Percentiles rank a stretch among this genome's conserved stretches.
These are phyloP conservation scores for Eucalyptus sp. DNA, from an alignment of 345 rosid genomes.

Conservation along the genomic window DNA sequence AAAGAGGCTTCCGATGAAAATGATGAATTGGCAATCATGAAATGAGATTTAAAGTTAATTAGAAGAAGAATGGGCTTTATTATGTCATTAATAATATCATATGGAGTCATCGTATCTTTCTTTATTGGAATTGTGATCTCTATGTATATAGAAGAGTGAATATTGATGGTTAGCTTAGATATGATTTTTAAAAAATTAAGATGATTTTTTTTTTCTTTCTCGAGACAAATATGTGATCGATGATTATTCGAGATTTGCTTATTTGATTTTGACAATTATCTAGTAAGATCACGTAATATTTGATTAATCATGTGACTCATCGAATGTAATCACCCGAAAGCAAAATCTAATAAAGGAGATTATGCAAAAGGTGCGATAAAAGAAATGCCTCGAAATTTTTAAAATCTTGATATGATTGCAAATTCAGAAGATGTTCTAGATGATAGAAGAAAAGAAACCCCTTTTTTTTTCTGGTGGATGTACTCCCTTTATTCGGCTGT, in stretches of 20 bases:
- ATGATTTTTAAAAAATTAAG: too few species aligned
- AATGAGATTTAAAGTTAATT: neutral
- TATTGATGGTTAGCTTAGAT: neutral
- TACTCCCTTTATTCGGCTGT: too few species aligned
- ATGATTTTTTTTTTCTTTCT: neutral
- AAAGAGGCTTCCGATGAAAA: too few species aligned
- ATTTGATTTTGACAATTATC: too few species aligned
- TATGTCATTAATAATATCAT: neutral
- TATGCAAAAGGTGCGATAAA: neutral
- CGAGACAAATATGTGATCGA: neutral
- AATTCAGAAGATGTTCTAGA: neutral
- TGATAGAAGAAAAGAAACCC: neutral
- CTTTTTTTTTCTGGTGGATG: too few species aligned
- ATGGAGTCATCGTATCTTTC: too few species aligned
- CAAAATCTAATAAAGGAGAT: neutral
- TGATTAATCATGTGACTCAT: neutral
- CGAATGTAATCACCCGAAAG: neutral
- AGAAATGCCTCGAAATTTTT: neutral
- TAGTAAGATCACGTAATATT: fast-evolving
- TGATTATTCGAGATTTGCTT: too few species aligned
- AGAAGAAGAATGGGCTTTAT: neutral
- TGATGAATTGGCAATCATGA: neutral
- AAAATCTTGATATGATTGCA: too few species aligned
- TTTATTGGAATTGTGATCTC: neutral
- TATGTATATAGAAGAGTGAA: neutral